Conservation (phyloP, 495 filamentous ascomycete genomes). For the Daldinia grandis region DNA sequence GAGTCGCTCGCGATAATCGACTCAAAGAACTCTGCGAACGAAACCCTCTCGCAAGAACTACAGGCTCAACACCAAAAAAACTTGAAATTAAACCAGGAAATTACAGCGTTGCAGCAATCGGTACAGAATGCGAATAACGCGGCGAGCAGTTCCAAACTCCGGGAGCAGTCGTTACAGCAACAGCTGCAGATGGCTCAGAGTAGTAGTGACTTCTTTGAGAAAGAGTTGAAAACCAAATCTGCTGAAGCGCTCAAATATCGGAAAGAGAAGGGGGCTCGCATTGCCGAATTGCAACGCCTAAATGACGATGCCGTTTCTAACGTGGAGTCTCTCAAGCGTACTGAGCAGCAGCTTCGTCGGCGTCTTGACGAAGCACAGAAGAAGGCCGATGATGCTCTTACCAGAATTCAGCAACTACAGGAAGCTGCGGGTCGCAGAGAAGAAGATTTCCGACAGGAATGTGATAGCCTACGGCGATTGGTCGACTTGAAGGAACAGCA, state of each 20-base stretch:
- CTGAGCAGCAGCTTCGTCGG: slow-evolving; percentile 79
- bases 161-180: slow-evolving; percentile 85
- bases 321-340: slow-evolving; percentile 78
- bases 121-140: slow-evolving; percentile 81
- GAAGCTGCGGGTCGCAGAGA: slow-evolving; percentile 80
- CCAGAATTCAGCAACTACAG: slow-evolving; percentile 81
- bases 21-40: slow-evolving; percentile 86
- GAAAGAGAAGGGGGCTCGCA: slow-evolving; percentile 89
- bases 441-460: slow-evolving; percentile 82
- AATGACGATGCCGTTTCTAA: slow-evolving; percentile 83
- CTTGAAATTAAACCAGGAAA: slow-evolving; percentile 79
- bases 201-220: slow-evolving; percentile 91
- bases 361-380: slow-evolving; percentile 83
- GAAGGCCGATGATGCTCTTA: slow-evolving; percentile 84
- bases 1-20: slow-evolving; percentile 89
- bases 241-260: slow-evolving; percentile 87
- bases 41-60: slow-evolving; percentile 84
- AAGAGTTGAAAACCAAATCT: slow-evolving; percentile 86
- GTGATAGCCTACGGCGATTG: slow-evolving; percentile 80
- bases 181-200: slow-evolving; percentile 85
- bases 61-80: slow-evolving; percentile 87
- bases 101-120: slow-evolving; percentile 79
- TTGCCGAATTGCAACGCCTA: slow-evolving; percentile 84
- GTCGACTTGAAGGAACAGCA: slow-evolving; percentile 86
- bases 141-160: slow-evolving; percentile 79